These are phyloP conservation scores for Telopea speciosissima DNA, from an alignment of 177 flowering plant genomes.

Conservation along the genomic window DNA sequence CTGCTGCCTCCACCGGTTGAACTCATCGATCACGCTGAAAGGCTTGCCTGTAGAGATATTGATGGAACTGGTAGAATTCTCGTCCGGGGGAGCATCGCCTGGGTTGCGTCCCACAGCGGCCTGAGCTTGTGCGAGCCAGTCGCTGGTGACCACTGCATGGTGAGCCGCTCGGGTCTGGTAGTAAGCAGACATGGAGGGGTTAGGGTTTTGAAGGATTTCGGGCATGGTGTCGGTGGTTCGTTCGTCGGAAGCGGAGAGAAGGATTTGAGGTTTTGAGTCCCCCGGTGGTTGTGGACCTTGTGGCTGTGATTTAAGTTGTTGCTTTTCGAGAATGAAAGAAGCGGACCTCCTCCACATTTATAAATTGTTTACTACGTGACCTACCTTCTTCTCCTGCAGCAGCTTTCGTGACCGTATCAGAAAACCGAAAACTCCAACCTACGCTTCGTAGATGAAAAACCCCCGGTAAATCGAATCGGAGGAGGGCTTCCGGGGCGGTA, in stretches of 20 bases:
- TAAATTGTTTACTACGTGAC: background rate
- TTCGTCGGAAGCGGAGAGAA: constrained; percentile 12
- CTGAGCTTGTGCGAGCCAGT: constrained; percentile 96
- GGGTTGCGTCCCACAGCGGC: constrained; percentile 51
- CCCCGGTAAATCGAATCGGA: too few relatives aligned
- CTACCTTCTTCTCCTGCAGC: too few relatives aligned
- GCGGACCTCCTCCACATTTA: constrained; percentile 87
- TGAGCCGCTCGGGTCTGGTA: constrained; percentile 90
- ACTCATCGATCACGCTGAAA: constrained; percentile 82
- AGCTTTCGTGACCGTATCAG: too few relatives aligned
- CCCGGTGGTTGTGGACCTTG: background rate
- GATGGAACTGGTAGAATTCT: background rate
- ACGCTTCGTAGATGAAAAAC: too few relatives aligned
- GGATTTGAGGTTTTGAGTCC: constrained; percentile 6
- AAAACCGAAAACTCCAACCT: too few relatives aligned
- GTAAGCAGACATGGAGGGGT: constrained; percentile 63
- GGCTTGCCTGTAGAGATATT: constrained; percentile 23
- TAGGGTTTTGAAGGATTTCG: constrained; percentile 29
- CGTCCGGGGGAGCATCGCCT: constrained; percentile 7
- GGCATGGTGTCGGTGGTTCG: constrained; percentile 27
- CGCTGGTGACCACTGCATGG: constrained; percentile 82
- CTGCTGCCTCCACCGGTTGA: constrained; percentile 83
- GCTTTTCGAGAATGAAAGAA: constrained; percentile 74
- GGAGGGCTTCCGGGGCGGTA: too few relatives aligned
- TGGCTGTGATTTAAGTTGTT: constrained; percentile 3